Evolutionary conservation across 441 rosid genomes (phyloP).

Genomic region (Brassica balearica): DNA sequence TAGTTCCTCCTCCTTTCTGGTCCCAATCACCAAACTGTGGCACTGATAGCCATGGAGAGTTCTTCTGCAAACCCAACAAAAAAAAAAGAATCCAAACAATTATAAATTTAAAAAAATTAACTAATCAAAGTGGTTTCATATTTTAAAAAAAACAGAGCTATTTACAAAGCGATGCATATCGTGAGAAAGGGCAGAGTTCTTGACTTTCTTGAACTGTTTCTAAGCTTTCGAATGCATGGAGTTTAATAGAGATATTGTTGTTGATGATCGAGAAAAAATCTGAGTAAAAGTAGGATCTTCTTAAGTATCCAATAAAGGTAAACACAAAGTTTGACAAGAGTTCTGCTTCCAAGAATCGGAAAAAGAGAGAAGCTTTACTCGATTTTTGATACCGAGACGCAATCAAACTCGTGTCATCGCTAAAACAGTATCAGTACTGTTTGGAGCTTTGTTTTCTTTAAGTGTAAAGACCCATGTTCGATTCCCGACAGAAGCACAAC

Average conservation of each 20-base stretch:
- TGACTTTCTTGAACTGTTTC: conserved; percentile 10
- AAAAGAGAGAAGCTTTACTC: conserved; percentile 20
- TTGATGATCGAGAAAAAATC: conserved; percentile 15
- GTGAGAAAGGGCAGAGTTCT: conserved; percentile 17
- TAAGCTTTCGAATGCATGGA: not conserved
- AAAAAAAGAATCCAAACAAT: not conserved
- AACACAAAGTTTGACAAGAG: not conserved
- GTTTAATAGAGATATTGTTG: not conserved
- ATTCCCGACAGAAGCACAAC: conserved; percentile 24
- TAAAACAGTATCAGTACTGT: conserved; percentile 9
- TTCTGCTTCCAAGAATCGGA: conserved; percentile 8
- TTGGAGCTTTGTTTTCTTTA: conserved; percentile 16
- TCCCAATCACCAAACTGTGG: conserved; percentile 99
- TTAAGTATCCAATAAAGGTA: conserved; percentile 29
- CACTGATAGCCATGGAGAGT: conserved; percentile 84
- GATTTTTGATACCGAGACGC: conserved; percentile 2
- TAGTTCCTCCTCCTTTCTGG: conserved; percentile 74
- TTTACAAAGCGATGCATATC: conserved; percentile 40
- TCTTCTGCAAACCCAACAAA: conserved; percentile 51
- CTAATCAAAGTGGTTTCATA: not conserved
- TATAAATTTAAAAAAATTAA: not conserved
- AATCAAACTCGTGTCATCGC: conserved; percentile 13
- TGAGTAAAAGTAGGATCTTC: conserved; percentile 8
- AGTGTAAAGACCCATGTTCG: conserved; percentile 3
- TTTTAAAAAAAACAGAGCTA: conserved; percentile 9